Evolutionary conservation across 2,329 filamentous ascomycete genomes (phyloP), one percentile per base, ranked within the genome.

Genomic region (Aspergillus udagawae): DNA sequence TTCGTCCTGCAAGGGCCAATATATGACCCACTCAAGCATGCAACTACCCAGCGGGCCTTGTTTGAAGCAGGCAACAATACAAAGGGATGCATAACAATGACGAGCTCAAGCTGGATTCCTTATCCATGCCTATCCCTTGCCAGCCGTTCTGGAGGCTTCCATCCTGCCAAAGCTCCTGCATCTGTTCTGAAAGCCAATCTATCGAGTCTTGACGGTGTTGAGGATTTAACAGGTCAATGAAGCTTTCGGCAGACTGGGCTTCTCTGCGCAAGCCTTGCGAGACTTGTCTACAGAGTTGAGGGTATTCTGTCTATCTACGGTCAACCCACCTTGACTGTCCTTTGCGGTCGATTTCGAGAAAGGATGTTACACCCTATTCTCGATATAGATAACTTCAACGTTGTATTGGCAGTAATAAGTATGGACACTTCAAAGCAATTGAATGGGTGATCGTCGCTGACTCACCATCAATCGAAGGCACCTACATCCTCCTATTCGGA

Each of bases 311-410:
- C 12, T 7, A 2, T 6, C 44, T 21, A 3, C 12, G 0, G 21
- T 45, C 20, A 42, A 42, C 7, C 41, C 1, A 42, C 29, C 12
- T 14, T 5, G n/a, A 38, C 32, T 38, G 32, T 38, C 32, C 32
- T 38, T 38, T 10, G 3, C 1, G 17, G 12, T 29, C 47, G 23
- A 35, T 28, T n/a, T 5, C 17, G 35, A 51, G 45, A 41, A 59
- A 67, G 49, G 49, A 74, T 74, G 71, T 64, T 73, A 52, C 68
- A 70, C 53, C 71, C 72, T 6, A 67, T 69, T 50, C 66, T 75
- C 48, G 72, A 74, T 55, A 49, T 73, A 7, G 72, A 65, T 57
- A 65, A 67, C 59, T 59, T 74, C 20, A 75, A 75, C 55, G 60
- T 74, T 55, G 63, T 69, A 20, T 61, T 73, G 27, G 64, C 70